phyloP scores from a whole-genome alignment of 2,329 filamentous ascomycete species.

The Talaromyces albobiverticillius region DNA sequence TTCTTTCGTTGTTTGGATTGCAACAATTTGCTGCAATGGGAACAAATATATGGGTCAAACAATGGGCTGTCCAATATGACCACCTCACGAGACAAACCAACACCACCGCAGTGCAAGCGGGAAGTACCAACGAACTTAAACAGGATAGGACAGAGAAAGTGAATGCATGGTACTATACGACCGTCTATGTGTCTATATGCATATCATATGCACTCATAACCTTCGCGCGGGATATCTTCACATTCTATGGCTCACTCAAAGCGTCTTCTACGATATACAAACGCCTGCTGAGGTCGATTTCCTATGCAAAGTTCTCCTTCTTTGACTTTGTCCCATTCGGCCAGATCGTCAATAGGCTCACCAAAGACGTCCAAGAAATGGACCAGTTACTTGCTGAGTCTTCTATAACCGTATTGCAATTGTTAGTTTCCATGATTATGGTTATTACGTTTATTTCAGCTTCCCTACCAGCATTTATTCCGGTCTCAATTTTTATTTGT shows the following conservation, averaged over 20 bases:
- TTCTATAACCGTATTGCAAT: neutral
- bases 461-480: neutral
- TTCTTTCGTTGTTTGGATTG: neutral
- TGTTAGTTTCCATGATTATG: neutral
- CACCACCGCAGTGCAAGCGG: too few species aligned
- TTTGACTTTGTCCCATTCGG: conserved; percentile 1
- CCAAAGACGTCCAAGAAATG: conserved; percentile 2
- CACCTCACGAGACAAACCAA: too few species aligned
- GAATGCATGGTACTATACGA: neutral
- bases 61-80: conserved; percentile 10
- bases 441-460: conserved; percentile 1
- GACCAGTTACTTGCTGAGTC: conserved; percentile 3
- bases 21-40: neutral
- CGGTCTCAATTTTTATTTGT: neutral
- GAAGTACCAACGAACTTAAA: neutral
- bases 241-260: conserved; percentile 3
- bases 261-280: conserved; percentile 1
- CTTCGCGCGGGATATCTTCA: neutral
- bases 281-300: neutral
- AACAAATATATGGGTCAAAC: conserved; percentile 8
- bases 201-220: neutral
- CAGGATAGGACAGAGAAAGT: neutral
- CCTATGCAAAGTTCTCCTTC: neutral
- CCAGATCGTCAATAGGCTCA: conserved; percentile 1
- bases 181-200: neutral